These are phyloP conservation scores for Populus pruinosa DNA, from an alignment of 345 rosid species.

Conservation along the genomic window DNA sequence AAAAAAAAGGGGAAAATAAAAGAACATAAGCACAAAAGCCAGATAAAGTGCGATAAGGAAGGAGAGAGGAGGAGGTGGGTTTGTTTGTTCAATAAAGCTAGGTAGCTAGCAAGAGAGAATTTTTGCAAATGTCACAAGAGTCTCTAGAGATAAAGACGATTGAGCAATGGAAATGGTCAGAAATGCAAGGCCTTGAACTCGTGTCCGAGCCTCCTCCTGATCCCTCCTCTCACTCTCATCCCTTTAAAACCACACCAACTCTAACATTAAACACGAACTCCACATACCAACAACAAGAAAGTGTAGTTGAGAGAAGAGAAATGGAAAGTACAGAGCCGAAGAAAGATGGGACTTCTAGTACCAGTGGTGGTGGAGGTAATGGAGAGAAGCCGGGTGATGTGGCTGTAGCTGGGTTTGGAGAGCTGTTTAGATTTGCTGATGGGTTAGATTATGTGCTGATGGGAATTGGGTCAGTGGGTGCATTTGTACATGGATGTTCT, in stretches of 20 bases:
- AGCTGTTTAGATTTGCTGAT: conserved; percentile 97
- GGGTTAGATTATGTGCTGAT: conserved; percentile 85
- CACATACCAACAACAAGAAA: conserved; percentile 12
- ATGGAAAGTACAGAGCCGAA: conserved; percentile 61
- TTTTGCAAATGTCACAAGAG: conserved; percentile 79
- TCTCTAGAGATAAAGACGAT: conserved; percentile 58
- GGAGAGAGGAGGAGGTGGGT: conserved; percentile 22
- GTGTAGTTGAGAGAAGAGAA: conserved; percentile 24
- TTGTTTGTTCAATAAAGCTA: conserved; percentile 34
- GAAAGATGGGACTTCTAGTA: conserved; percentile 12
- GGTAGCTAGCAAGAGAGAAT: conserved; percentile 5
- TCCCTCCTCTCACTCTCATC: conserved; percentile 20
- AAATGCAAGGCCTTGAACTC: conserved; percentile 99
- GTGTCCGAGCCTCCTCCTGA: conserved; percentile 32
- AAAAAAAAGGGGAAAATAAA: not conserved
- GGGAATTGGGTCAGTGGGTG: conserved; percentile 96
- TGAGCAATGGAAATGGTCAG: conserved; percentile 96
- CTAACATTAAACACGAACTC: conserved; percentile 11
- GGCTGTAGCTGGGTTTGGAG: conserved; percentile 57
- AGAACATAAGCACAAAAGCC: conserved; percentile 29
- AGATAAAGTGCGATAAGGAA: conserved; percentile 38
- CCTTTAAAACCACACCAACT: conserved; percentile 28
- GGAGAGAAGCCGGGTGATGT: conserved; percentile 54
- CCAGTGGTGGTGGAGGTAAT: conserved; percentile 1
- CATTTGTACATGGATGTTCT: conserved; percentile 90